Evolutionary conservation across 2,329 filamentous ascomycete genomes (phyloP).

Genomic region (Bretziella fagacearum): DNA sequence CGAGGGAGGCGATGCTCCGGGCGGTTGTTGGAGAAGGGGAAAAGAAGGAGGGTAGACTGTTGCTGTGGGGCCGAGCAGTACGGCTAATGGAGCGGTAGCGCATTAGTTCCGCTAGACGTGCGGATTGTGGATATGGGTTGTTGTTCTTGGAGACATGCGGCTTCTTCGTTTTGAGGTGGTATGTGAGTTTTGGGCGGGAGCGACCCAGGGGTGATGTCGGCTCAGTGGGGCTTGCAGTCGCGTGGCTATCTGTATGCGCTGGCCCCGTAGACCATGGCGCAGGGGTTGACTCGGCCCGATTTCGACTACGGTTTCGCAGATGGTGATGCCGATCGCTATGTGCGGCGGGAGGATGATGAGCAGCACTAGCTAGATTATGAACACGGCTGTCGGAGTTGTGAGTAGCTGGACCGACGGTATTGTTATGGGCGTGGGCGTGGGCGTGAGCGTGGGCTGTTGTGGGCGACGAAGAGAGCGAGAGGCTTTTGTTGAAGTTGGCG

Average conservation of each 20-base stretch:
- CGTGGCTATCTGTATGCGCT: neutral
- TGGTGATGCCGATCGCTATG: constrained; percentile 1
- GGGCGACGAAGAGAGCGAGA: constrained; percentile 41
- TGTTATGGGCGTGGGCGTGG: constrained; percentile 17
- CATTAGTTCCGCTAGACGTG: constrained; percentile 27
- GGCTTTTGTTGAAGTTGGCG: constrained; percentile 56
- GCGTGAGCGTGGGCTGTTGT: too few species aligned
- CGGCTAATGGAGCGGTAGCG: constrained; percentile 7
- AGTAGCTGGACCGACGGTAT: constrained; percentile 15
- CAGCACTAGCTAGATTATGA: neutral
- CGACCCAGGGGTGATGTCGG: constrained; percentile 2
- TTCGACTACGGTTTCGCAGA: constrained; percentile 6
- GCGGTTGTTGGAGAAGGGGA: constrained; percentile 5
- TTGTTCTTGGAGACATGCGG: constrained; percentile 49
- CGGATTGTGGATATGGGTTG: constrained; percentile 82
- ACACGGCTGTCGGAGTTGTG: neutral
- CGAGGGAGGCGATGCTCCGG: constrained; percentile 10
- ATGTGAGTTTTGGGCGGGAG: neutral
- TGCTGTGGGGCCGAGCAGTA: constrained; percentile 7
- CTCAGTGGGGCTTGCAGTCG: neutral
- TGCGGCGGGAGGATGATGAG: neutral
- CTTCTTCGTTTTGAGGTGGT: constrained; percentile 15
- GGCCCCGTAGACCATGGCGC: neutral
- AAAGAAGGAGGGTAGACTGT: constrained; percentile 13
- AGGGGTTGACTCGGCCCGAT: constrained; percentile 10